Evolutionary conservation across 495 filamentous ascomycete genomes (phyloP).

Genomic region (Entonaema liquescens): DNA sequence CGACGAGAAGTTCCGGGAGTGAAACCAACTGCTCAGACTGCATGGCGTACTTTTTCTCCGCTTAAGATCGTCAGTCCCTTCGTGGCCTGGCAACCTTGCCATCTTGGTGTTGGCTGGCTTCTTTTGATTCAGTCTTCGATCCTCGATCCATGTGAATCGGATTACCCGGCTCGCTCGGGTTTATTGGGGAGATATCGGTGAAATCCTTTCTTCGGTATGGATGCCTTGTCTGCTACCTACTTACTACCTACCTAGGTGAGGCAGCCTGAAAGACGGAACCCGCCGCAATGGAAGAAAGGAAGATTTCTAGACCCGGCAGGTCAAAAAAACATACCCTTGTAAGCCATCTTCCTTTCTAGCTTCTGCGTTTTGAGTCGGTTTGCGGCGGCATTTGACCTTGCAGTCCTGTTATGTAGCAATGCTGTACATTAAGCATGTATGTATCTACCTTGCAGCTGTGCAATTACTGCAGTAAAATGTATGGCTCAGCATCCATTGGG

Average conservation of each 20-base stretch:
- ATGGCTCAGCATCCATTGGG: slow-evolving; percentile 9
- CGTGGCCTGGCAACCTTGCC: neutral
- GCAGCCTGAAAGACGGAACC: slow-evolving; percentile 1
- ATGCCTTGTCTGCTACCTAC: neutral
- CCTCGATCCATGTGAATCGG: neutral
- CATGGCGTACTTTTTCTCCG: slow-evolving; percentile 8
- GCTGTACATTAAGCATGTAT: neutral
- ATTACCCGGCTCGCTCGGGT: slow-evolving; percentile 14
- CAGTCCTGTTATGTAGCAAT: slow-evolving; percentile 1
- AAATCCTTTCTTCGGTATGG: slow-evolving; percentile 20
- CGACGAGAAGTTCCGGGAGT: neutral
- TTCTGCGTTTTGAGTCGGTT: slow-evolving; percentile 32
- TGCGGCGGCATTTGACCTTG: slow-evolving; percentile 29
- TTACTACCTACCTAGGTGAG: slow-evolving; percentile 31
- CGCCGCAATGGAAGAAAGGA: slow-evolving; percentile 27
- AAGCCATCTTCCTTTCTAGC: slow-evolving; percentile 15
- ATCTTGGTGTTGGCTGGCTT: slow-evolving; percentile 2
- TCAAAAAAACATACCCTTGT: slow-evolving; percentile 8
- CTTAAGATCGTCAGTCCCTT: slow-evolving; percentile 7
- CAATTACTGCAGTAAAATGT: neutral
- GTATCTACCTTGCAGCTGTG: neutral
- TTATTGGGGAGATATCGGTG: slow-evolving; percentile 25
- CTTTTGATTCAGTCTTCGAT: neutral
- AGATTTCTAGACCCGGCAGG: slow-evolving; percentile 37
- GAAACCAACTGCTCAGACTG: neutral